phyloP scores from a whole-genome alignment of 2,329 filamentous ascomycete genomes.

The Colletotrichum tamarilloi region DNA sequence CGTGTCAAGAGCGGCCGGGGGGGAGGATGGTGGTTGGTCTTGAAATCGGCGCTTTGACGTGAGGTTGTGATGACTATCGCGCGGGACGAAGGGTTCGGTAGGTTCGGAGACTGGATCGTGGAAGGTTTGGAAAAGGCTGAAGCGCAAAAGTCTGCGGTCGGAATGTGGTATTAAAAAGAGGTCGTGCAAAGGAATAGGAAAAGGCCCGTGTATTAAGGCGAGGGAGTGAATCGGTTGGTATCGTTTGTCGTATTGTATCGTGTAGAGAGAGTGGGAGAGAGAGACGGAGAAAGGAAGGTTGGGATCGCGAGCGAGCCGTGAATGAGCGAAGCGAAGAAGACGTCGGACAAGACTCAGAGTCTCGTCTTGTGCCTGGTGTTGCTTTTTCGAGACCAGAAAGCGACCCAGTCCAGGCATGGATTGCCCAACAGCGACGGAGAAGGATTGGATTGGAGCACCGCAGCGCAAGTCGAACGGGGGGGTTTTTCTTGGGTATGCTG shows the following conservation, averaged over 20 bases:
- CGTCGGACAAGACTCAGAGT: background rate
- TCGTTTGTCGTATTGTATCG: constrained; percentile 21
- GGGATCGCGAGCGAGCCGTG: constrained; percentile 25
- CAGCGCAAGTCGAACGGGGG: background rate
- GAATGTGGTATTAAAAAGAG: constrained; percentile 26
- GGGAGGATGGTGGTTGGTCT: background rate
- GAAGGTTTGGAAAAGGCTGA: constrained; percentile 22
- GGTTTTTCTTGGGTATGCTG: background rate
- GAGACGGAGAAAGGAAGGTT: constrained; percentile 16
- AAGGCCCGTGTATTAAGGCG: constrained; percentile 29
- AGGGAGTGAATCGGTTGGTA: constrained; percentile 5
- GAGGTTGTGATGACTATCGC: constrained; percentile 14
- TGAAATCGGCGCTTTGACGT: constrained; percentile 25
- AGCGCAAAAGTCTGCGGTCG: constrained; percentile 24
- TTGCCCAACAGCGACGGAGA: constrained; percentile 7
- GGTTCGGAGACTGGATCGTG: constrained; percentile 5
- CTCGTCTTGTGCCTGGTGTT: constrained; percentile 28
- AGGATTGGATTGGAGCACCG: constrained; percentile 7
- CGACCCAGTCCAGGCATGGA: constrained; percentile 16
- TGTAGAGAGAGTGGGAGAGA: constrained; percentile 19
- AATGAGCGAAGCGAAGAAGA: constrained; percentile 27
- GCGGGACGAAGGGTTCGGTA: constrained; percentile 11
- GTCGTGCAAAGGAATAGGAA: constrained; percentile 24
- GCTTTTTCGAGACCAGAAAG: constrained; percentile 28
- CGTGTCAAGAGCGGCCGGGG: background rate